These are phyloP conservation scores for Juglanconis oblonga DNA, from an alignment of 2,329 filamentous ascomycete genomes.

Conservation along the genomic window DNA sequence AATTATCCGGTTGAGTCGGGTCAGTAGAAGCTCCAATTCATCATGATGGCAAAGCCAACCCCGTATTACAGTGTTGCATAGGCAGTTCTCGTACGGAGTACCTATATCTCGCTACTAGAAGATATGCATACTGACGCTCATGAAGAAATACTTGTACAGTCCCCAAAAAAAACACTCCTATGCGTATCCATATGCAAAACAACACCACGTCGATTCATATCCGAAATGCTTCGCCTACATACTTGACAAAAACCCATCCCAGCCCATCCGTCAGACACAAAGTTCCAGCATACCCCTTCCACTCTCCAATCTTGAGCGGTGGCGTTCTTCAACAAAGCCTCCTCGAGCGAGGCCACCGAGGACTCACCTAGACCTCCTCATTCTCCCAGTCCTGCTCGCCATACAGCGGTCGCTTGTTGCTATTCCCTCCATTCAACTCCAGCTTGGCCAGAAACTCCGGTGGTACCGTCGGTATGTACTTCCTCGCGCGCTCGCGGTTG, in stretches of 20 bases:
- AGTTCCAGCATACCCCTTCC: not conserved
- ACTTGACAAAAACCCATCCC: not conserved
- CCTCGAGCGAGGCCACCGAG: not conserved
- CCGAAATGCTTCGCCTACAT: not conserved
- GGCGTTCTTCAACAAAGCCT: slow-evolving; percentile 5
- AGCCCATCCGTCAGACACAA: not conserved
- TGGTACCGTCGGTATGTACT: slow-evolving; percentile 94
- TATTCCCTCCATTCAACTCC: slow-evolving; percentile 52
- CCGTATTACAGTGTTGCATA: too few relatives aligned
- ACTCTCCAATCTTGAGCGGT: not conserved
- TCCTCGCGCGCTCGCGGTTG: slow-evolving; percentile 85
- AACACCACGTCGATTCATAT: too few relatives aligned
- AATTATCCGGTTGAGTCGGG: too few relatives aligned
- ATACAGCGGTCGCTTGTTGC: slow-evolving; percentile 54
- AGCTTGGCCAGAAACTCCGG: slow-evolving; percentile 89
- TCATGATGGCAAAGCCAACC: too few relatives aligned
- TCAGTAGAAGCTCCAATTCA: too few relatives aligned
- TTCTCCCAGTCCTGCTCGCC: slow-evolving; percentile 66
- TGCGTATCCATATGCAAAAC: too few relatives aligned
- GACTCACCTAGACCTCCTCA: slow-evolving; percentile 49
- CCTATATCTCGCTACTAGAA: not conserved
- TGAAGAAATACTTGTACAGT: not conserved
- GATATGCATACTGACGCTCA: not conserved
- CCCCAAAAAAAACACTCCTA: too few relatives aligned
- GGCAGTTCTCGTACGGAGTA: too few relatives aligned